Conservation (phyloP, 371 early-diverging fungal species). For the Mortierella polycephala region DNA sequence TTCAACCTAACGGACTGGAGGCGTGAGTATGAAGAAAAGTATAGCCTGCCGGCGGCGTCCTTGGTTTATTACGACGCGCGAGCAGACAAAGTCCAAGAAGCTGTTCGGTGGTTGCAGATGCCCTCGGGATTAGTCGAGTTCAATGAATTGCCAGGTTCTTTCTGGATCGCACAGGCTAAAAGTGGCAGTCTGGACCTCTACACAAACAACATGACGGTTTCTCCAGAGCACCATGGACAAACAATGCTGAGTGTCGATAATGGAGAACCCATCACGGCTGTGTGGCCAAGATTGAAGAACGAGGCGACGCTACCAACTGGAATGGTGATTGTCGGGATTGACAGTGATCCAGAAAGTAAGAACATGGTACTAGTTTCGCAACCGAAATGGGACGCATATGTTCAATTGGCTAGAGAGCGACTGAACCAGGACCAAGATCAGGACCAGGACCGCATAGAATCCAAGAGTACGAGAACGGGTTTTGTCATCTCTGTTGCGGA, state of each 20-base stretch:
- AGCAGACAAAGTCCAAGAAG: background rate
- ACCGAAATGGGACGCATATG: background rate
- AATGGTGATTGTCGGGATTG: background rate
- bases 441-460: background rate
- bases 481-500: background rate
- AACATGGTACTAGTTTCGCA: background rate
- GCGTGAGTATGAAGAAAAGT: background rate
- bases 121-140: background rate
- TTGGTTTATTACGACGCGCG: slow-evolving; percentile 1
- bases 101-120: background rate
- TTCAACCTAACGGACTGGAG: background rate
- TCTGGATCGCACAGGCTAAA: background rate
- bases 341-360: background rate
- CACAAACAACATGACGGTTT: background rate
- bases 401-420: background rate
- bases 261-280: background rate
- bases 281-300: background rate
- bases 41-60: background rate
- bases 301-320: background rate
- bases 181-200: background rate
- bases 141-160: background rate
- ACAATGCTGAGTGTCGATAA: background rate
- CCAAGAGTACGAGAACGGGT: background rate
- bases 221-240: background rate
- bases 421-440: background rate